phyloP scores from a whole-genome alignment of 805 yeast species.

The Torulaspora maleeae region DNA sequence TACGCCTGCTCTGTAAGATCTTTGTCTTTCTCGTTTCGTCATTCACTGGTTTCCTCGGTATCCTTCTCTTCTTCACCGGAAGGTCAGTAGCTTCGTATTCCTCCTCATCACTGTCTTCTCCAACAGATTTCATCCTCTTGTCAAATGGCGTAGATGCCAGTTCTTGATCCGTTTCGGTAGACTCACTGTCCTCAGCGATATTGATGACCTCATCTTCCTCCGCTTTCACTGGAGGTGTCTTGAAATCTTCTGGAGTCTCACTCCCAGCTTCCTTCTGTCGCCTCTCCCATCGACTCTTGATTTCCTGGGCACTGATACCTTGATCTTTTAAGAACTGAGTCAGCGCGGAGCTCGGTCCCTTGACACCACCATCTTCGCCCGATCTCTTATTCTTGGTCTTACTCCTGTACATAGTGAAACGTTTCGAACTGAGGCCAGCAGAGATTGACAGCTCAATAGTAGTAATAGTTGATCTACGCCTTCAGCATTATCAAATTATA shows the following conservation, averaged over 20 bases:
- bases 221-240: slow-evolving; percentile 19
- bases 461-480: not conserved
- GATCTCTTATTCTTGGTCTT: slow-evolving; percentile 21
- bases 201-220: slow-evolving; percentile 16
- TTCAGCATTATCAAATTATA: not conserved
- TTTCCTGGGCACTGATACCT: slow-evolving; percentile 81
- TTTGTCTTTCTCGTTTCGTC: slow-evolving; percentile 15
- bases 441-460: not conserved
- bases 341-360: slow-evolving; percentile 75
- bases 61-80: not conserved
- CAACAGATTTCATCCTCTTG: slow-evolving; percentile 6
- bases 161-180: slow-evolving; percentile 16
- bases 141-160: slow-evolving; percentile 7
- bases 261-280: slow-evolving; percentile 26
- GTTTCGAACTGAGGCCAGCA: too few species aligned
- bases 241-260: slow-evolving; percentile 8
- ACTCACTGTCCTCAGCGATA: slow-evolving; percentile 11
- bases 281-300: slow-evolving; percentile 47
- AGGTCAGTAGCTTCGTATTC: slow-evolving; percentile 14
- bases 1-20: slow-evolving; percentile 57
- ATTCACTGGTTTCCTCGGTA: not conserved
- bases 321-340: slow-evolving; percentile 84
- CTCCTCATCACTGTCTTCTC: slow-evolving; percentile 25
- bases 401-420: slow-evolving; percentile 25
- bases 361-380: slow-evolving; percentile 32